Conservation (phyloP, 805 yeast genomes). For the Pichia phayaonensis region DNA sequence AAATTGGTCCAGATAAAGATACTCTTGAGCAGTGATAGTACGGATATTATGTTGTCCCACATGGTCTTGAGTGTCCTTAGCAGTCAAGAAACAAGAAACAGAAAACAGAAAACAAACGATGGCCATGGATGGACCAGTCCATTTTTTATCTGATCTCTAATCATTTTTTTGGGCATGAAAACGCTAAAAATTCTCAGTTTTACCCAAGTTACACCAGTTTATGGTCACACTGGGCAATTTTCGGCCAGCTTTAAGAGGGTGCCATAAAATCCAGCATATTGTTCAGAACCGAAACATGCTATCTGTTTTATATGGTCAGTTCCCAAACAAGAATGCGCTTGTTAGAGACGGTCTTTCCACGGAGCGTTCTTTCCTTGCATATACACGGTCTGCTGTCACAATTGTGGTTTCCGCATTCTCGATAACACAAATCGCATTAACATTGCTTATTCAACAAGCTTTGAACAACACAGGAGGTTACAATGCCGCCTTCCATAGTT, state of each 20-base stretch:
- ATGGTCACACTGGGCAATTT: too few species aligned
- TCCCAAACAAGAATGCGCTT: constrained; percentile 1
- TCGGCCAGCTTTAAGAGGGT: too few species aligned
- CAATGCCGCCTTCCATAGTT: background rate
- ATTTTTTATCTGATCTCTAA: too few species aligned
- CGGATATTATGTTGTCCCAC: background rate
- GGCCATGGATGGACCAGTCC: too few species aligned
- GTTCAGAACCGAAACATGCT: background rate
- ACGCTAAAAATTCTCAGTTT: too few species aligned
- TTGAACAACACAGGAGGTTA: background rate
- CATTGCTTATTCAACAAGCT: background rate
- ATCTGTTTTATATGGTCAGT: background rate
- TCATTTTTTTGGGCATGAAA: too few species aligned
- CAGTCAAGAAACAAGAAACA: background rate
- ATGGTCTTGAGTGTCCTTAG: background rate
- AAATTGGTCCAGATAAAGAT: constrained; percentile 17
- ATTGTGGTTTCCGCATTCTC: constrained; percentile 2
- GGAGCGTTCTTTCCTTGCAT: constrained; percentile 3
- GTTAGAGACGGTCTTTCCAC: constrained; percentile 6
- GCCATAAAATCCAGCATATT: too few species aligned
- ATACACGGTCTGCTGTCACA: background rate
- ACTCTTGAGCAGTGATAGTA: constrained; percentile 12
- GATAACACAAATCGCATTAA: background rate
- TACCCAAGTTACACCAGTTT: too few species aligned
- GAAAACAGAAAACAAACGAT: background rate